Percentiles rank a stretch among this genome's conserved stretches.
Conservation (phyloP, 2,329 filamentous ascomycete species). For the Penicillium polonicum region DNA sequence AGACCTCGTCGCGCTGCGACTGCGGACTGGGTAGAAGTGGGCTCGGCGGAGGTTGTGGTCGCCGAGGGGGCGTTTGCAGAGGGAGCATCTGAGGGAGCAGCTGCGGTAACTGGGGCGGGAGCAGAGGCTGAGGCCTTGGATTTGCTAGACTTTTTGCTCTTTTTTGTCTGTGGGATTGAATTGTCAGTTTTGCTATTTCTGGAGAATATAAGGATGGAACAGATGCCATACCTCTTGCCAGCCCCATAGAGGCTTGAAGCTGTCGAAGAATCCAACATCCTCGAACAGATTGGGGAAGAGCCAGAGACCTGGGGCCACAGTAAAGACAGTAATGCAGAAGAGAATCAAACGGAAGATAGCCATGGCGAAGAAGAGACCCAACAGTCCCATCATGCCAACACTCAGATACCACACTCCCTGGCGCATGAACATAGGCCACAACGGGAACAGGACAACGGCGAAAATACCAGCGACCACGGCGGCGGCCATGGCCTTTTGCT, state of each 20-base stretch:
- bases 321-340: conserved; percentile 89
- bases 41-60: conserved; percentile 39
- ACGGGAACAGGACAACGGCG: conserved; percentile 85
- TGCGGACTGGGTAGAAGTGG: conserved; percentile 32
- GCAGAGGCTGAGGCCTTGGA: conserved; percentile 3
- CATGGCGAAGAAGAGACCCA: conserved; percentile 96
- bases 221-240: conserved; percentile 84
- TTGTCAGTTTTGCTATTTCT: not conserved
- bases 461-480: conserved; percentile 83
- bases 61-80: conserved; percentile 25
- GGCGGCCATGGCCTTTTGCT: conserved; percentile 85
- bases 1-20: conserved; percentile 40
- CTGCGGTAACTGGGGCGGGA: not conserved
- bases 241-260: conserved; percentile 92
- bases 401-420: conserved; percentile 96
- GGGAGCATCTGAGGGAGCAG: conserved; percentile 3
- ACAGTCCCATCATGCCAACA: conserved; percentile 85
- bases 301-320: conserved; percentile 85
- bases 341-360: conserved; percentile 93
- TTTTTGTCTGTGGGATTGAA: conserved; percentile 34
- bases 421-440: conserved; percentile 89
- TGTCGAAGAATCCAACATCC: conserved; percentile 97
- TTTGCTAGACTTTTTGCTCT: conserved; percentile 42
- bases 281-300: conserved; percentile 97
- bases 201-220: not conserved